phyloP scores from a whole-genome alignment of 345 rosid species.

The Linum usitatissimum region DNA sequence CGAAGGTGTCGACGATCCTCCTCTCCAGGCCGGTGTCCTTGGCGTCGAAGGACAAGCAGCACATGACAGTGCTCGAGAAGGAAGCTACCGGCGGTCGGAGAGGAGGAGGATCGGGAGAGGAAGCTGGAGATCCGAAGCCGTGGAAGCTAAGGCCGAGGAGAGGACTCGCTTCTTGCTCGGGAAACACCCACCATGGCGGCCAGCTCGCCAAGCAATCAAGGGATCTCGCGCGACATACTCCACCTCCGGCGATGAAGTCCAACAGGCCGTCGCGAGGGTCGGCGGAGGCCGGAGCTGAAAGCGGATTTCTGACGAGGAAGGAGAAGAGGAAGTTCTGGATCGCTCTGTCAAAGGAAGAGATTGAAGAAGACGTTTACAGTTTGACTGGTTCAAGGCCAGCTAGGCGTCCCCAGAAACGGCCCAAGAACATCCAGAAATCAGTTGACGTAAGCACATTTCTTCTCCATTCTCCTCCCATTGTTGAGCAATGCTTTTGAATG shows the following conservation, averaged over 20 bases:
- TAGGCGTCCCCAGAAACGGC: constrained; percentile 19
- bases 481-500: background rate
- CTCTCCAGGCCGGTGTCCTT: constrained; percentile 7
- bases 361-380: constrained; percentile 19
- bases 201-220: constrained; percentile 11
- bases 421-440: constrained; percentile 20
- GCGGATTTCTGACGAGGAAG: constrained; percentile 7
- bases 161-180: background rate
- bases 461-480: background rate
- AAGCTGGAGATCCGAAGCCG: constrained; percentile 30
- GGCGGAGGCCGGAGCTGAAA: constrained; percentile 13
- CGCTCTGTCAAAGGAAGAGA: constrained; percentile 20
- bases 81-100: constrained; percentile 15
- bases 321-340: constrained; percentile 18
- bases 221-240: constrained; percentile 15
- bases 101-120: constrained; percentile 26
- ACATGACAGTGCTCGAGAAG: constrained; percentile 14
- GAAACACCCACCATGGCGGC: background rate
- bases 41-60: background rate
- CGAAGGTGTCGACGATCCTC: constrained; percentile 1
- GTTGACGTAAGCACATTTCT: constrained; percentile 15
- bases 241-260: constrained; percentile 3
- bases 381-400: constrained; percentile 24
- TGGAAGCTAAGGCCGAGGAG: constrained; percentile 71
- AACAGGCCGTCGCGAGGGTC: constrained; percentile 18